These are phyloP conservation scores for Cordyceps farinosa DNA, from an alignment of 2,329 filamentous ascomycete species.

Conservation along the genomic window DNA sequence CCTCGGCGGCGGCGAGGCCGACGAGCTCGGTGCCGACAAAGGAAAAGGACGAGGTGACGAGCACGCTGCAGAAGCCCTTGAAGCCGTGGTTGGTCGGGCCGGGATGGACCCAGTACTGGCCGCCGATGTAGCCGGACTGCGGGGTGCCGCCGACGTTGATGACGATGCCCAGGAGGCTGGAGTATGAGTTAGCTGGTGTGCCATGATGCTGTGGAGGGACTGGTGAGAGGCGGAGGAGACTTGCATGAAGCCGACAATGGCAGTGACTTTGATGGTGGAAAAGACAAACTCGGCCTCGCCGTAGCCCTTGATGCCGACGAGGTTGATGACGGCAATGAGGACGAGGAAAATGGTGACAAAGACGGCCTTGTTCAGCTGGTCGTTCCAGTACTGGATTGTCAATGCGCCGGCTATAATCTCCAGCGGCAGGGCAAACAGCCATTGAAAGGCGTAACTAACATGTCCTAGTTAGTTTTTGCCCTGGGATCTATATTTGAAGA, in stretches of 20 bases:
- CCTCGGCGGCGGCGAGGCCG: slow-evolving; percentile 51
- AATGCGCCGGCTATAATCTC: slow-evolving; percentile 79
- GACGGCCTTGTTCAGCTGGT: slow-evolving; percentile 58
- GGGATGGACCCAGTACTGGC: slow-evolving; percentile 38
- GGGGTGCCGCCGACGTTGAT: slow-evolving; percentile 41
- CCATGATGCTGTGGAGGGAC: too few relatives aligned
- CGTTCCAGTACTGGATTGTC: slow-evolving; percentile 72
- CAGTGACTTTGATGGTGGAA: slow-evolving; percentile 25
- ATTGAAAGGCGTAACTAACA: slow-evolving; percentile 66
- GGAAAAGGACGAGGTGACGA: slow-evolving; percentile 52
- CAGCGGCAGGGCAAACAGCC: slow-evolving; percentile 71
- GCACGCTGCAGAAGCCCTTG: slow-evolving; percentile 49
- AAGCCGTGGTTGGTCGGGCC: slow-evolving; percentile 45
- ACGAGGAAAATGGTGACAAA: slow-evolving; percentile 76
- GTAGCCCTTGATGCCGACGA: slow-evolving; percentile 27
- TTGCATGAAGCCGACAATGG: slow-evolving; percentile 26
- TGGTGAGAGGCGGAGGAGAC: not conserved
- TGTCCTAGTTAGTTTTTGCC: too few relatives aligned
- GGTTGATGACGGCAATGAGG: slow-evolving; percentile 32
- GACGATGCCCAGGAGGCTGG: slow-evolving; percentile 22
- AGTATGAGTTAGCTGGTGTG: not conserved
- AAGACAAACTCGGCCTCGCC: slow-evolving; percentile 28
- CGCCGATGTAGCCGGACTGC: slow-evolving; percentile 24
- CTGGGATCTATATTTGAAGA: too few relatives aligned
- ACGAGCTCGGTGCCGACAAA: slow-evolving; percentile 53